Evolutionary conservation across 805 yeast genomes (phyloP).

Genomic region (Monosporozyma siamensis): DNA sequence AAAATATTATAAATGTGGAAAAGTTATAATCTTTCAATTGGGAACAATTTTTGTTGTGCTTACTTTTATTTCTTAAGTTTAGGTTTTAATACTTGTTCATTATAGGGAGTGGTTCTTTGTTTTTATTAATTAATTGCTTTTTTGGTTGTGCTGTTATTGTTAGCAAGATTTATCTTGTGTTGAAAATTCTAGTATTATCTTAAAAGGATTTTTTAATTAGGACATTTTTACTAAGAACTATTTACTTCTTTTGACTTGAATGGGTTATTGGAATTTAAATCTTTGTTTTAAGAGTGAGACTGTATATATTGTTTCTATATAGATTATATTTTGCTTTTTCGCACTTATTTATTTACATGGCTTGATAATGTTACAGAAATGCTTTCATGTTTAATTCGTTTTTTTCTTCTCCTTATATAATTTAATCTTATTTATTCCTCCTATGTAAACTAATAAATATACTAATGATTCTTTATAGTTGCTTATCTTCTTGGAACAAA

Average conservation of each 20-base stretch:
- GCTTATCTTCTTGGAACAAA: too few species aligned
- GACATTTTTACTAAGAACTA: too few species aligned
- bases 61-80: neutral
- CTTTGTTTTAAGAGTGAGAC: neutral
- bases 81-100: slow-evolving; percentile 2
- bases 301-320: neutral
- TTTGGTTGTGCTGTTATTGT: neutral
- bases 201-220: neutral
- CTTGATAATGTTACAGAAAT: too few species aligned
- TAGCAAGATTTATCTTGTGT: neutral
- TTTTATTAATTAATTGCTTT: neutral
- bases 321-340: too few species aligned
- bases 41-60: neutral
- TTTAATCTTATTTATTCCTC: too few species aligned
- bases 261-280: neutral
- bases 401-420: too few species aligned
- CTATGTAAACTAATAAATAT: too few species aligned
- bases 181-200: neutral
- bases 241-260: slow-evolving; percentile 2
- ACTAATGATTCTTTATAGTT: too few species aligned
- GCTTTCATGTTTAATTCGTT: too few species aligned
- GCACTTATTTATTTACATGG: too few species aligned
- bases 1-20: too few species aligned
- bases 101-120: slow-evolving; percentile 4
- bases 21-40: too few species aligned